Evolutionary conservation across 2,329 filamentous ascomycete genomes (phyloP), one percentile per base, ranked within the genome.

Genomic region (Aspergillus amoenus): DNA sequence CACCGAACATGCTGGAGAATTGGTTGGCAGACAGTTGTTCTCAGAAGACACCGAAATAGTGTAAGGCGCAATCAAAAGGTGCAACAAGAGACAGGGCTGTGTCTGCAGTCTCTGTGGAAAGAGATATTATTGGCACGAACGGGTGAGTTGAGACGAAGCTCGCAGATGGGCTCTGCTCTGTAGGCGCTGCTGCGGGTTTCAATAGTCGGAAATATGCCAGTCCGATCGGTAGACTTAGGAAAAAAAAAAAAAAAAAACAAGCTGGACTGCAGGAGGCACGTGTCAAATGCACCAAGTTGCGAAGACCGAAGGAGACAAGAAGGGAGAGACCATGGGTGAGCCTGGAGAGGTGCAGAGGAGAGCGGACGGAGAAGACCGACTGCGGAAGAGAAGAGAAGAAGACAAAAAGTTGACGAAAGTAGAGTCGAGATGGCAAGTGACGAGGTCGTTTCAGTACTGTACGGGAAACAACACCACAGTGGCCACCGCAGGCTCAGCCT

Each of bases 1-100:
- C 58, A 64, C 57, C 56, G 56, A 48, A 53, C 64, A 65, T 65
- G 56, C 52, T 65, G 57, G 44, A 60, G 39, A 21, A 44, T 43
- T 49, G 45, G 39, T 48, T 17, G 18, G 55, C 42, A 40, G 51
- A 27, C 41, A 43, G 24, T 40, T 46, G 47, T 22, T 24, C 24
- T 53, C 39, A 12, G 37, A 21, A 41, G 43, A 24, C 30, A 41
- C 22, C 24, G 44, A 48, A 50, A 41, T 27, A 42, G 27, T n/a
- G 45, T 37, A 52, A 57, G 34, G 39, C 56, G 51, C 49, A 41
- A 52, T 47, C 15, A 32, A 32, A 21, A 40, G n/a, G 43, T 40
- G 53, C 55, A 63, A 53, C 32, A 27, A 41, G 59, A 50, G 42
- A 44, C 49, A 61, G 51, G 56, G 45, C 51, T 39, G 56, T 55